phyloP scores from a whole-genome alignment of 2,329 filamentous ascomycete genomes.

The Rutstroemia sp. region DNA sequence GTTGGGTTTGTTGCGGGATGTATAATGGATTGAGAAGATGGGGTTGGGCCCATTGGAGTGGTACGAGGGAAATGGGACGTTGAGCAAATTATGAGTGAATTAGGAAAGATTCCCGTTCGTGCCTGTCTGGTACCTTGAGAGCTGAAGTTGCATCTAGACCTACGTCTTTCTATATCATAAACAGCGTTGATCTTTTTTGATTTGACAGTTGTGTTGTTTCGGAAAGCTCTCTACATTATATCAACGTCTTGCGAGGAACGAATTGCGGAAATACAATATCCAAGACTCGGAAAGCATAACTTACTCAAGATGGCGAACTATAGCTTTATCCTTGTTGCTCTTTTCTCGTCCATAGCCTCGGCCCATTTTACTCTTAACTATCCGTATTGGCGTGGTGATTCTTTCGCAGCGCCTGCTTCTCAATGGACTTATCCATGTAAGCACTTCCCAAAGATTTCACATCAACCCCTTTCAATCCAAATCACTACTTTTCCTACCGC shows the following conservation, averaged over 20 bases:
- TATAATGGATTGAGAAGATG: not conserved
- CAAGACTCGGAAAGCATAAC: not conserved
- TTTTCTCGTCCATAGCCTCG: constrained; percentile 4
- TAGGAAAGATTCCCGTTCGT: not conserved
- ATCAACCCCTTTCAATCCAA: too few species aligned
- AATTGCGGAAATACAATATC: not conserved
- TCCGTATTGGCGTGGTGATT: constrained; percentile 4
- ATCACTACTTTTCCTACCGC: not conserved
- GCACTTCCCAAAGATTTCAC: not conserved
- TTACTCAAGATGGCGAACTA: not conserved
- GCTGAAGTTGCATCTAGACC: too few species aligned
- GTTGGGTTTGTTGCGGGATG: not conserved
- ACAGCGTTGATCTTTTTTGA: not conserved
- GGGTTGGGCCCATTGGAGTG: not conserved
- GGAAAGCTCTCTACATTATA: too few species aligned
- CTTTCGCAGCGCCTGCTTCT: constrained; percentile 8
- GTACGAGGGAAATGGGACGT: not conserved
- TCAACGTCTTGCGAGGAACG: too few species aligned
- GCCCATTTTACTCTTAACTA: constrained; percentile 11
- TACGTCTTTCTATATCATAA: not conserved
- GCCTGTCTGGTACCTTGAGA: too few species aligned
- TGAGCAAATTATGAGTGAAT: constrained; percentile 7
- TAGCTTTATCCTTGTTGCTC: not conserved
- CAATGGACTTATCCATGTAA: constrained; percentile 11
- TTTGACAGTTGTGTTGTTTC: not conserved